These are phyloP conservation scores for Cystobasidium sp. DNA, from an alignment of 1,284 basidiomycete genomes.

Conservation along the genomic window DNA sequence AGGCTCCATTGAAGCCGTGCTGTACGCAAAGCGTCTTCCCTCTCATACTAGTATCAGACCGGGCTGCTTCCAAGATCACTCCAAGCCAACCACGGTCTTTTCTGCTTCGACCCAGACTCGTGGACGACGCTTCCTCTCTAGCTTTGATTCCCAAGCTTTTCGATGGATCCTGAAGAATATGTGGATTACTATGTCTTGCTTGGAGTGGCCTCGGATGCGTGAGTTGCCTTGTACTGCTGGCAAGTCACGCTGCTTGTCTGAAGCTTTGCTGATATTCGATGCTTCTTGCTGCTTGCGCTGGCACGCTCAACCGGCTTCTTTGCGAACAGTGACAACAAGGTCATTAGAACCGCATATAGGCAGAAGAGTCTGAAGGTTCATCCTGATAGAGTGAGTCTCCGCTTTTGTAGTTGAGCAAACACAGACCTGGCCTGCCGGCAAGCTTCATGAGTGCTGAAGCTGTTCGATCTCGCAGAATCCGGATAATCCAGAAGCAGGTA, in stretches of 20 bases:
- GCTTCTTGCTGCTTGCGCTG: constrained; percentile 6
- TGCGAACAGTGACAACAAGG: constrained; percentile 34
- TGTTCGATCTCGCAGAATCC: constrained; percentile 47
- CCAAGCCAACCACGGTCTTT: neutral
- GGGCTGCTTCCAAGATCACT: no score
- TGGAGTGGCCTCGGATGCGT: constrained; percentile 45
- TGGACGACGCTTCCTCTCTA: neutral
- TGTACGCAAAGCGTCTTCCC: no score
- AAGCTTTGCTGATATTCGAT: neutral
- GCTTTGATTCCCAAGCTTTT: neutral
- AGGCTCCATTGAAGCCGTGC: no score
- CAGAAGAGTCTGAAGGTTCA: constrained; percentile 26
- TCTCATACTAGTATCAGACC: no score
- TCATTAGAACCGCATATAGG: constrained; percentile 48
- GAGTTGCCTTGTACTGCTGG: constrained; percentile 1
- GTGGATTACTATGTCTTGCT: constrained; percentile 50
- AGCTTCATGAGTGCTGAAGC: neutral
- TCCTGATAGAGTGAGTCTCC: constrained; percentile 47
- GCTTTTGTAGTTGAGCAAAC: neutral
- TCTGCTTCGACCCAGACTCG: neutral
- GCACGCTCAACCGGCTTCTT: neutral
- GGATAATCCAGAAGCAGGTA: constrained; percentile 49
- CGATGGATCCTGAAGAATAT: constrained; percentile 38
- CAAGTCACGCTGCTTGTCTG: neutral
- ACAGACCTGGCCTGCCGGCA: neutral